Percentiles rank a stretch among this genome's conserved stretches.
phyloP scores from a whole-genome alignment of 306 rosid species.

The Malus orientalis region DNA sequence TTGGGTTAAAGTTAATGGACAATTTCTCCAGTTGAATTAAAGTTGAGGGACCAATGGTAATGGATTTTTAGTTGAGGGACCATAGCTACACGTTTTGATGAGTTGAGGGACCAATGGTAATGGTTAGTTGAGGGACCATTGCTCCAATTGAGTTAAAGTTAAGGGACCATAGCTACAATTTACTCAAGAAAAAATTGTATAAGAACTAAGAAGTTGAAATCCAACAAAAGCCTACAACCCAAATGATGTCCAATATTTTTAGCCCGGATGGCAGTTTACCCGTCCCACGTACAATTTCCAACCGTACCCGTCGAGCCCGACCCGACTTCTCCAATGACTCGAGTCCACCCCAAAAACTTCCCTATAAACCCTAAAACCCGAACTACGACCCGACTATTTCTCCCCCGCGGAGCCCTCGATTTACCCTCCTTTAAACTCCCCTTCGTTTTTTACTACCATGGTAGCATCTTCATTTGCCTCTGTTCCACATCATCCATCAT shows the following conservation, averaged over 20 bases:
- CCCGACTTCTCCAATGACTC: neutral
- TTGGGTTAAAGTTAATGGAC: no score
- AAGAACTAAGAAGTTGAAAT: neutral
- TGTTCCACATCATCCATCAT: conserved; percentile 14
- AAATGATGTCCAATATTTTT: neutral
- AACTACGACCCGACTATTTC: neutral
- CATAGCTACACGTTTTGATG: no score
- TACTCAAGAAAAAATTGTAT: neutral
- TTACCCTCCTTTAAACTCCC: neutral
- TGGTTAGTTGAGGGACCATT: no score
- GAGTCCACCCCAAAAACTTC: neutral
- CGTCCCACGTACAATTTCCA: neutral
- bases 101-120: no score
- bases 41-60: no score
- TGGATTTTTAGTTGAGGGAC: no score
- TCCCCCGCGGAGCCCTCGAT: neutral
- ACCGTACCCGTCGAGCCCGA: neutral
- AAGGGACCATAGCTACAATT: no score
- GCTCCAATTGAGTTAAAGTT: no score
- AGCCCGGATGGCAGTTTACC: conserved; percentile 2
- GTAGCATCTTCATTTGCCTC: neutral
- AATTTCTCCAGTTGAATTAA: no score
- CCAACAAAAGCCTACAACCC: neutral
- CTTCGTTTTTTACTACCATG: neutral
- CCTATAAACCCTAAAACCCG: neutral